Conservation (phyloP, 192 early-diverging fungal genomes). For the Umbelopsis ramanniana region DNA sequence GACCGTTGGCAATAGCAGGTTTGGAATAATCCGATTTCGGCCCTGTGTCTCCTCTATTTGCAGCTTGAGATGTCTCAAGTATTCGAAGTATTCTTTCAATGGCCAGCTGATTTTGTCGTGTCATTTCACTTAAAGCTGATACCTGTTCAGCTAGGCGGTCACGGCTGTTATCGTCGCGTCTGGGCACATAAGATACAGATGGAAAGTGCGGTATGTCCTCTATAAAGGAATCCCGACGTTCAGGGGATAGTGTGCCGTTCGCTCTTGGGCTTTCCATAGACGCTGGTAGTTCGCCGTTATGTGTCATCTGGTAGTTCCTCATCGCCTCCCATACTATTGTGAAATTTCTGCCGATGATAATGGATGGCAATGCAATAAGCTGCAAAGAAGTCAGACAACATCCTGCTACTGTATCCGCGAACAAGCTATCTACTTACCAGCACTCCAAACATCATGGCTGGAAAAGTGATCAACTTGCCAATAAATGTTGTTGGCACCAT, state of each 20-base stretch:
- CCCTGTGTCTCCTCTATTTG: background rate
- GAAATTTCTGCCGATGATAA: conserved; percentile 84
- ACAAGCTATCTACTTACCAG: conserved; percentile 43
- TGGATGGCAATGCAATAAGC: conserved; percentile 82
- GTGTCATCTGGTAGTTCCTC: conserved; percentile 44
- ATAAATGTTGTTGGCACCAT: conserved; percentile 82
- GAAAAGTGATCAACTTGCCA: conserved; percentile 79
- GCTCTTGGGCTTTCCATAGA: background rate
- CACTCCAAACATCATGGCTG: conserved; percentile 83
- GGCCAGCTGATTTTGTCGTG: conserved; percentile 35
- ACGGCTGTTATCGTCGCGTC: background rate
- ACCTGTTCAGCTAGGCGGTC: conserved; percentile 31
- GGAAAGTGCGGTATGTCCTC: background rate
- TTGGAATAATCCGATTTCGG: background rate
- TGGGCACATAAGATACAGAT: background rate
- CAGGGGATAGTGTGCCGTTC: background rate
- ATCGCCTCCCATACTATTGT: conserved; percentile 83
- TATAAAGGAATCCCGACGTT: background rate
- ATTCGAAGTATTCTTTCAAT: conserved; percentile 32
- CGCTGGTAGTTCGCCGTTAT: conserved; percentile 12
- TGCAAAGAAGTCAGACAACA: conserved; percentile 20
- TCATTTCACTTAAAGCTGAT: conserved; percentile 22
- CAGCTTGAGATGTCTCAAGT: conserved; percentile 18
- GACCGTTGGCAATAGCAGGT: background rate
- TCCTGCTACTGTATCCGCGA: background rate